Percentiles rank a stretch among this genome's conserved stretches.
These are phyloP conservation scores for Saccharomyces jurei DNA, from an alignment of 805 yeast species.

Conservation along the genomic window DNA sequence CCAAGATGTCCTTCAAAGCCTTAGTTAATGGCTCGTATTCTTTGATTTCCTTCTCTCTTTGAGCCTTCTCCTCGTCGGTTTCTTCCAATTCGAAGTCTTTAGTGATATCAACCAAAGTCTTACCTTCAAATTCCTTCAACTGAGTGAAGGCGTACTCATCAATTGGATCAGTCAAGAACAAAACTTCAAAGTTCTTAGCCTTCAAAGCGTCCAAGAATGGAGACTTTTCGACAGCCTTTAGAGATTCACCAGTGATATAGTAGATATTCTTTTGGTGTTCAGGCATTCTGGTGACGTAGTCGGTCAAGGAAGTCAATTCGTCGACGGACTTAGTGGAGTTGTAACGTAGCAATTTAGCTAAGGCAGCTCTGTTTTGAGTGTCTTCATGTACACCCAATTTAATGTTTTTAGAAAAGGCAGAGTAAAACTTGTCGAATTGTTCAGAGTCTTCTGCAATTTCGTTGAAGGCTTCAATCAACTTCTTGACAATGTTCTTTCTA, in stretches of 20 bases:
- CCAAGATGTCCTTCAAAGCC: slow-evolving; percentile 93
- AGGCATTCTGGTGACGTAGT: slow-evolving; percentile 98
- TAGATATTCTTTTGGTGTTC: slow-evolving; percentile 99
- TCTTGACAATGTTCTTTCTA: slow-evolving; percentile 98
- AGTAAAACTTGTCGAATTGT: slow-evolving; percentile 96
- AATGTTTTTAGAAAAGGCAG: slow-evolving; percentile 95
- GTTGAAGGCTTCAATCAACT: slow-evolving; percentile 95
- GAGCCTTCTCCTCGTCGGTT: slow-evolving; percentile 93
- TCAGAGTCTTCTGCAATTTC: slow-evolving; percentile 99
- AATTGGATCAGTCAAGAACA: slow-evolving; percentile 97
- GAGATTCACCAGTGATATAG: slow-evolving; percentile 97
- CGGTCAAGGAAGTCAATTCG: slow-evolving; percentile 89
- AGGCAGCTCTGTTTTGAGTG: slow-evolving; percentile 90
- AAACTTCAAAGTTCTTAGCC: slow-evolving; percentile 96
- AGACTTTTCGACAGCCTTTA: slow-evolving; percentile 96
- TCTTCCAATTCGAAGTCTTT: slow-evolving; percentile 98
- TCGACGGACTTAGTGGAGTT: slow-evolving; percentile 93
- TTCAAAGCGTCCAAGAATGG: slow-evolving; percentile 98
- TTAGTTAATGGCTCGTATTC: slow-evolving; percentile 90
- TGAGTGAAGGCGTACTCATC: slow-evolving; percentile 99
- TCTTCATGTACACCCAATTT: slow-evolving; percentile 99
- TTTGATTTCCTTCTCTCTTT: slow-evolving; percentile 87
- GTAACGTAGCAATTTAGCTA: slow-evolving; percentile 94
- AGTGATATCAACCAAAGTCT: slow-evolving; percentile 96
- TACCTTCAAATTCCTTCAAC: slow-evolving; percentile 98